Conservation (phyloP, 2,329 filamentous ascomycete genomes). For the Dothistroma pini region DNA sequence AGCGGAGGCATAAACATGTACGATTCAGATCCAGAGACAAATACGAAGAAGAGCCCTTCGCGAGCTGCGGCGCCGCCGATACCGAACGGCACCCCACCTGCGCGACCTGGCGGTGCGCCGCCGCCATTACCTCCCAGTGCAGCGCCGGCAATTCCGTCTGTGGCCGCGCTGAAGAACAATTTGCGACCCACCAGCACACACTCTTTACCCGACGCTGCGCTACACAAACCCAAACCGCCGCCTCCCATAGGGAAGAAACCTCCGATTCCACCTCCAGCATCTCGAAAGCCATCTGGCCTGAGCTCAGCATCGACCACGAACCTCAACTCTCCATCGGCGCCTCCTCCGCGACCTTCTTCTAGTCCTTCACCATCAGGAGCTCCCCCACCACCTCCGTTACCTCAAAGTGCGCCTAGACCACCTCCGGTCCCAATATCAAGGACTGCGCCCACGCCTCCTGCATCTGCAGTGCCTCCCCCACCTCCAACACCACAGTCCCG, state of each 20-base stretch:
- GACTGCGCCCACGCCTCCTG: constrained; percentile 16
- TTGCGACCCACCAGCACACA: constrained; percentile 58
- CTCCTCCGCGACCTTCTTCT: constrained; percentile 46
- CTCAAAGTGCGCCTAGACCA: constrained; percentile 39
- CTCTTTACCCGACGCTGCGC: constrained; percentile 51
- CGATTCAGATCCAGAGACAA: constrained; percentile 71
- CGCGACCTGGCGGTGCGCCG: constrained; percentile 45
- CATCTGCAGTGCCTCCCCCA: constrained; percentile 48
- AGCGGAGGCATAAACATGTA: constrained; percentile 63
- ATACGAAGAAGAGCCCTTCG: constrained; percentile 47
- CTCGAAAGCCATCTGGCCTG: constrained; percentile 54
- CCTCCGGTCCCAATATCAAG: constrained; percentile 24
- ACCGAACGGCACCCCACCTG: constrained; percentile 29
- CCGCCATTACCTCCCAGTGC: constrained; percentile 52
- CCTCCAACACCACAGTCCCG: constrained; percentile 41
- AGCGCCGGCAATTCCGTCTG: constrained; percentile 45
- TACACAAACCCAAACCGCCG: constrained; percentile 62
- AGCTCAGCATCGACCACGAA: constrained; percentile 36
- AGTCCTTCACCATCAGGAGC: constrained; percentile 61
- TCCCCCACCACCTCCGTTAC: constrained; percentile 40
- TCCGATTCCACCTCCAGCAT: constrained; percentile 55
- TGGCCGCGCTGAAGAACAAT: constrained; percentile 47
- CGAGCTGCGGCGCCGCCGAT: constrained; percentile 42
- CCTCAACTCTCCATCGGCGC: constrained; percentile 33
- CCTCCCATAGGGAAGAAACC: constrained; percentile 74